Evolutionary conservation across 73 alveolate genomes (phyloP).

Genomic region (Symbiodinium natans): DNA sequence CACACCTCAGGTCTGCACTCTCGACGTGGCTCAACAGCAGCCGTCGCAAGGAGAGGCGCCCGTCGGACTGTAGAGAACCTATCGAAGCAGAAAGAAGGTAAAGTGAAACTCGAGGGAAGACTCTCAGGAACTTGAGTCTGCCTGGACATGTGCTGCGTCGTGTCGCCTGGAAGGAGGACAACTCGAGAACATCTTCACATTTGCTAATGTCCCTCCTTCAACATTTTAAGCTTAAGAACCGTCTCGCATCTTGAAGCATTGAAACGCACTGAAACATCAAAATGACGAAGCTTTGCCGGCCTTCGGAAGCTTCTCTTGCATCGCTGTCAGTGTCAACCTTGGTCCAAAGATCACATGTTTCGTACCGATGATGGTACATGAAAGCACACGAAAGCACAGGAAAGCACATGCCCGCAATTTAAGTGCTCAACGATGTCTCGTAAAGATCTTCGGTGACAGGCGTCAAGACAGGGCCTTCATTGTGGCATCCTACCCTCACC

Average conservation of each 20-base stretch:
- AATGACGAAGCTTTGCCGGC: not conserved
- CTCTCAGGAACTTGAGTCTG: not conserved
- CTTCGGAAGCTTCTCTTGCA: constrained; percentile 69
- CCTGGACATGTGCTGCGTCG: constrained; percentile 26
- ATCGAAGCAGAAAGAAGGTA: not conserved
- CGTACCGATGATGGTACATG: no score
- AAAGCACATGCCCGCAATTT: not conserved
- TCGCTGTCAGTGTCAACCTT: constrained; percentile 90
- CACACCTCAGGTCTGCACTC: not conserved
- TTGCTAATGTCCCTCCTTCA: no score
- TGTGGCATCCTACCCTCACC: no score
- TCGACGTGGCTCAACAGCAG: not conserved
- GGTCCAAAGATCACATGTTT: not conserved
- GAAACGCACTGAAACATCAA: no score
- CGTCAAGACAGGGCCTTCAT: not conserved
- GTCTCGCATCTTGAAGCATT: no score
- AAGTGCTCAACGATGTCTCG: not conserved
- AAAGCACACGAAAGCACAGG: no score
- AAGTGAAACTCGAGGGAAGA: no score
- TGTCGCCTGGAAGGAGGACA: not conserved
- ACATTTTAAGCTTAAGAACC: no score
- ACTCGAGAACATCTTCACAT: no score
- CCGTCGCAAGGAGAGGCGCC: not conserved
- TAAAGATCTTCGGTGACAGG: not conserved
- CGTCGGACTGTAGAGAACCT: not conserved